Evolutionary conservation across 169 alveolate genomes (phyloP).

Genomic region (Eimeria tenella): DNA sequence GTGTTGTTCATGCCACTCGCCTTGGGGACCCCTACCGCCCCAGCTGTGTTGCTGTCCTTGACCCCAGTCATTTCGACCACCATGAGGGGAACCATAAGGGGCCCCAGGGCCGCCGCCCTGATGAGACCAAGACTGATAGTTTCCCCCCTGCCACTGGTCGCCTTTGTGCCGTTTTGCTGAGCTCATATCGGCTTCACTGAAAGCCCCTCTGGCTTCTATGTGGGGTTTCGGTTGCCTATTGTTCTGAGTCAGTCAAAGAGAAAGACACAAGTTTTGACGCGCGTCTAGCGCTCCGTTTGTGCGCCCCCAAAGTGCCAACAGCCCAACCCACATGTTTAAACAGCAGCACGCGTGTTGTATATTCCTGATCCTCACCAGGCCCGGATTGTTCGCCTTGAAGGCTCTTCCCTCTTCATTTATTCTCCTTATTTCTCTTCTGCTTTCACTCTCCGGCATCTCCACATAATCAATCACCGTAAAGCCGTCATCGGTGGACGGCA

Average conservation of each 20-base stretch:
- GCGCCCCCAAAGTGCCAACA: background rate
- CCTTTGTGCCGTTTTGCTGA: slow-evolving; percentile 34
- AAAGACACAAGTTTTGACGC: background rate
- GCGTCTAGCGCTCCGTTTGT: background rate
- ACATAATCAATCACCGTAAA: slow-evolving; percentile 66
- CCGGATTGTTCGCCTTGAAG: slow-evolving; percentile 61
- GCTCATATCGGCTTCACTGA: background rate
- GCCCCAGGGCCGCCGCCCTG: slow-evolving; percentile 7
- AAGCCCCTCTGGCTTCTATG: slow-evolving; percentile 46
- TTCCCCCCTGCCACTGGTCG: slow-evolving; percentile 30
- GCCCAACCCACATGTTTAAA: background rate
- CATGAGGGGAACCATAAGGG: background rate
- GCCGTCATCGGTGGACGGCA: slow-evolving; percentile 62
- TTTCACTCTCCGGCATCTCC: slow-evolving; percentile 68
- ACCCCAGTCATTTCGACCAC: slow-evolving; percentile 14
- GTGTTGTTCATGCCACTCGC: background rate
- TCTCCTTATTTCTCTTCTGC: slow-evolving; percentile 53
- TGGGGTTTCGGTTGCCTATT: slow-evolving; percentile 70
- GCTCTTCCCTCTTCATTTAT: slow-evolving; percentile 73
- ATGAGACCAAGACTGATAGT: background rate
- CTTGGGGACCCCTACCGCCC: slow-evolving; percentile 56
- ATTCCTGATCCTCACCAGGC: background rate
- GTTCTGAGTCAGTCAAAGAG: slow-evolving; percentile 2
- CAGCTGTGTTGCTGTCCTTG: background rate
- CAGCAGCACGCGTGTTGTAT: background rate